Conservation (phyloP, 2,329 filamentous ascomycete genomes). For the Aspergillus uvarum region DNA sequence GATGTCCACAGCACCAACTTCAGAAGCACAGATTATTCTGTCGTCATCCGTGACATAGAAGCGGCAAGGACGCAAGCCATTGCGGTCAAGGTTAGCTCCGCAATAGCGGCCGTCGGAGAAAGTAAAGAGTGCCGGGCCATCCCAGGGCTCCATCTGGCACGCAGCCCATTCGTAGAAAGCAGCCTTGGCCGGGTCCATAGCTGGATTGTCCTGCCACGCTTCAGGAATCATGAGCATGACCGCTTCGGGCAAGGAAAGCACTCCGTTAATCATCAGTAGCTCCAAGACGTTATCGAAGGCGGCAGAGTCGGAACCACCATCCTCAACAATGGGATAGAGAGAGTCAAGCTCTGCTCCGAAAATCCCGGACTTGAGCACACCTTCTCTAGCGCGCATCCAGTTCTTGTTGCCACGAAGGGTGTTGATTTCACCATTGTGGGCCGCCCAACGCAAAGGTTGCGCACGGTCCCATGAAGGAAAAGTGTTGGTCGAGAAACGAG, state of each 20-base stretch:
- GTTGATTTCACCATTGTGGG: constrained; percentile 98
- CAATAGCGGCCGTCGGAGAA: constrained; percentile 97
- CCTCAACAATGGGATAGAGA: constrained; percentile 92
- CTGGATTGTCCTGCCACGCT: constrained; percentile 90
- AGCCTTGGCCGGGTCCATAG: constrained; percentile 92
- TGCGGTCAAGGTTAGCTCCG: constrained; percentile 93
- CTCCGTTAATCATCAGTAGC: constrained; percentile 89
- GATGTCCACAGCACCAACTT: constrained; percentile 89
- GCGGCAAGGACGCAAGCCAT: constrained; percentile 90
- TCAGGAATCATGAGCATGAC: constrained; percentile 99
- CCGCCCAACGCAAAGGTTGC: constrained; percentile 92
- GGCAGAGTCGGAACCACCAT: constrained; percentile 93
- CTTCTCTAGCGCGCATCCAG: constrained; percentile 97
- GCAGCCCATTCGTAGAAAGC: constrained; percentile 99
- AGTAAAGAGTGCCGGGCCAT: constrained; percentile 93
- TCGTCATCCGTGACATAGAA: constrained; percentile 98
- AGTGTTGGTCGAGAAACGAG: constrained; percentile 96
- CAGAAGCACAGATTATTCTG: constrained; percentile 93
- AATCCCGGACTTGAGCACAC: constrained; percentile 86
- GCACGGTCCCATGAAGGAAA: constrained; percentile 98
- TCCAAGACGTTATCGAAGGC: constrained; percentile 97
- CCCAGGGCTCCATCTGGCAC: constrained; percentile 99
- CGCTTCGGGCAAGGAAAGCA: constrained; percentile 89
- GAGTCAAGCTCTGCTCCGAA: constrained; percentile 89
- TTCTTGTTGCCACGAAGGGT: constrained; percentile 98